Evolutionary conservation across 495 filamentous ascomycete genomes (phyloP).

Genomic region (Aspergillus indologenus): DNA sequence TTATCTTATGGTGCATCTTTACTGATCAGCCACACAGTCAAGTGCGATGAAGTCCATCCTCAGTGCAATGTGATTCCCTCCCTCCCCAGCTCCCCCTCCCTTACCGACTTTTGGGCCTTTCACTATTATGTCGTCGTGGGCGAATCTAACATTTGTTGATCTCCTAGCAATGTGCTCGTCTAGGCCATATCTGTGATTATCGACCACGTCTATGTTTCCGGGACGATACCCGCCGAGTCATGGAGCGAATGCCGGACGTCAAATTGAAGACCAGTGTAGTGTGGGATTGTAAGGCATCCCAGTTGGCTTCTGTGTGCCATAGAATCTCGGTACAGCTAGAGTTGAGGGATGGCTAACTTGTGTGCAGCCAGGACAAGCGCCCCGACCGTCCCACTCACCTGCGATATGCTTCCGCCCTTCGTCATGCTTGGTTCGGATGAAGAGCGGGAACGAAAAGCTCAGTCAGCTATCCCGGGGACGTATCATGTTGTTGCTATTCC

Average conservation of each 20-base stretch:
- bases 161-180: constrained; percentile 55
- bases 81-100: constrained; percentile 11
- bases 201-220: constrained; percentile 53
- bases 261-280: constrained; percentile 46
- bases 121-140: not conserved
- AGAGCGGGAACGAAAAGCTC: constrained; percentile 57
- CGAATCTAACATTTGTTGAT: constrained; percentile 11
- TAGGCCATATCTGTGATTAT: constrained; percentile 57
- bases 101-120: not conserved
- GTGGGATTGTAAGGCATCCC: constrained; percentile 49
- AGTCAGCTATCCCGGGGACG: constrained; percentile 50
- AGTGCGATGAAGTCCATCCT: constrained; percentile 53
- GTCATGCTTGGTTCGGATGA: constrained; percentile 55
- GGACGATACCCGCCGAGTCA: constrained; percentile 54
- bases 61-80: constrained; percentile 45
- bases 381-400: constrained; percentile 2
- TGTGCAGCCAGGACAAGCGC: not conserved
- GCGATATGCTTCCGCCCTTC: constrained; percentile 51
- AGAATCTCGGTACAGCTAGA: no score
- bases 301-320: no score
- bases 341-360: constrained; percentile 12
- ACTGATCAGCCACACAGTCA: constrained; percentile 27
- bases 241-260: constrained; percentile 55
- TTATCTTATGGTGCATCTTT: not conserved
- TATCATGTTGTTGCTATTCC: constrained; percentile 56